phyloP scores from a whole-genome alignment of 2,329 filamentous ascomycete species.

The Magnaporthiopsis incrustans region DNA sequence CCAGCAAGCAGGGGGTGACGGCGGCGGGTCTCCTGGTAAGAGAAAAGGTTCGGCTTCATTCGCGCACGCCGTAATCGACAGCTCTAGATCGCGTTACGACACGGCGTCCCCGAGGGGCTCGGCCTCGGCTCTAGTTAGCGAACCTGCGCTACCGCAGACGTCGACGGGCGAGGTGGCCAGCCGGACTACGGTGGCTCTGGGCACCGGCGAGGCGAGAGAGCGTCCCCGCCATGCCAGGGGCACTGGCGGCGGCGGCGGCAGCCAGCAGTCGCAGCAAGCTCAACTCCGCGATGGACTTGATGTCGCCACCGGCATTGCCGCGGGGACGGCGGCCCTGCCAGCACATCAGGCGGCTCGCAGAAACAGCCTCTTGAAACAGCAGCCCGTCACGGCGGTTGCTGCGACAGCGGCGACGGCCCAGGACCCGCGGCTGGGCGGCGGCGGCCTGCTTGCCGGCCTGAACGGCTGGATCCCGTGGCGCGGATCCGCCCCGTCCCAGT shows the following conservation, averaged over 20 bases:
- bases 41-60: slow-evolving; percentile 29
- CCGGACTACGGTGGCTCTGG: slow-evolving; percentile 20
- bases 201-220: background rate
- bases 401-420: background rate
- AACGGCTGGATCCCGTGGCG: slow-evolving; percentile 40
- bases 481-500: slow-evolving; percentile 13
- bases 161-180: slow-evolving; percentile 44
- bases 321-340: background rate
- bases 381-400: background rate
- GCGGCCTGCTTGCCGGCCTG: slow-evolving; percentile 28
- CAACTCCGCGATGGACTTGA: background rate
- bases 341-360: background rate
- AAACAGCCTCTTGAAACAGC: background rate
- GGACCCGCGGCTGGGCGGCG: background rate
- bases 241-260: no score
- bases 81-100: slow-evolving; percentile 26
- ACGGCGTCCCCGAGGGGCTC: slow-evolving; percentile 24
- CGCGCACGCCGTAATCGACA: slow-evolving; percentile 38
- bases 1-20: background rate
- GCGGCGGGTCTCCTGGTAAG: background rate
- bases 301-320: background rate
- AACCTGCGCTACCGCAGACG: slow-evolving; percentile 49
- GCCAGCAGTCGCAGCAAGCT: no score
- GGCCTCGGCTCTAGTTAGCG: slow-evolving; percentile 39
- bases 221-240: background rate